These are phyloP conservation scores for Torulaspora franciscae DNA, from an alignment of 805 yeast genomes.

Conservation along the genomic window DNA sequence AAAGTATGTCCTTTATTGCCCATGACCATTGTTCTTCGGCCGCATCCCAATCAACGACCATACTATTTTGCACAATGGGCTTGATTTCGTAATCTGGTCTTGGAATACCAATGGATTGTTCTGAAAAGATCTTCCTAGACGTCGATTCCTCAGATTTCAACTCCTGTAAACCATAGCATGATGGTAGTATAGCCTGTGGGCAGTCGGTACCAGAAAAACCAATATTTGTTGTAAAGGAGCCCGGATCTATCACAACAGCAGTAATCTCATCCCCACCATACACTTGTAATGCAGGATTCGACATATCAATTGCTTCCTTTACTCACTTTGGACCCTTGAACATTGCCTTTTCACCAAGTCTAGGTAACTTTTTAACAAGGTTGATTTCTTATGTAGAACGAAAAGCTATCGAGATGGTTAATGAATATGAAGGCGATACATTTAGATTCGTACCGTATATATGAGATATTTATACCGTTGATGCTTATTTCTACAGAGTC, in stretches of 20 bases:
- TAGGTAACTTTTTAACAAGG: background rate
- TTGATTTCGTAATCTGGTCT: slow-evolving; percentile 48
- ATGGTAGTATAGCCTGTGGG: slow-evolving; percentile 73
- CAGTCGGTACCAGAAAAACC: slow-evolving; percentile 93
- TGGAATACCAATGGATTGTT: slow-evolving; percentile 47
- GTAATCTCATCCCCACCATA: slow-evolving; percentile 75
- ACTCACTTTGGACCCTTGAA: background rate
- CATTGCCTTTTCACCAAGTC: background rate
- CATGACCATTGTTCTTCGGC: slow-evolving; percentile 69
- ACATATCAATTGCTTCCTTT: slow-evolving; percentile 18
- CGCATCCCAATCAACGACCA: slow-evolving; percentile 80
- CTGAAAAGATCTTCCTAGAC: slow-evolving; percentile 32
- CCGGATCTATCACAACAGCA: slow-evolving; percentile 89
- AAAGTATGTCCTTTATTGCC: slow-evolving; percentile 48
- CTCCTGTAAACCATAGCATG: slow-evolving; percentile 47
- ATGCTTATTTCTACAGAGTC: slow-evolving; percentile 34
- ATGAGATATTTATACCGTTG: slow-evolving; percentile 10
- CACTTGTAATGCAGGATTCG: slow-evolving; percentile 44
- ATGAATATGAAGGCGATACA: slow-evolving; percentile 5
- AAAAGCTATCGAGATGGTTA: slow-evolving; percentile 1
- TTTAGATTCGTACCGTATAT: background rate
- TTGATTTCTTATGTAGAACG: background rate
- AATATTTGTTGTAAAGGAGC: slow-evolving; percentile 72
- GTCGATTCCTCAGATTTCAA: slow-evolving; percentile 15
- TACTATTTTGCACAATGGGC: slow-evolving; percentile 55